phyloP scores from a whole-genome alignment of 805 yeast genomes.

The Kodamaea kakaduensis region DNA sequence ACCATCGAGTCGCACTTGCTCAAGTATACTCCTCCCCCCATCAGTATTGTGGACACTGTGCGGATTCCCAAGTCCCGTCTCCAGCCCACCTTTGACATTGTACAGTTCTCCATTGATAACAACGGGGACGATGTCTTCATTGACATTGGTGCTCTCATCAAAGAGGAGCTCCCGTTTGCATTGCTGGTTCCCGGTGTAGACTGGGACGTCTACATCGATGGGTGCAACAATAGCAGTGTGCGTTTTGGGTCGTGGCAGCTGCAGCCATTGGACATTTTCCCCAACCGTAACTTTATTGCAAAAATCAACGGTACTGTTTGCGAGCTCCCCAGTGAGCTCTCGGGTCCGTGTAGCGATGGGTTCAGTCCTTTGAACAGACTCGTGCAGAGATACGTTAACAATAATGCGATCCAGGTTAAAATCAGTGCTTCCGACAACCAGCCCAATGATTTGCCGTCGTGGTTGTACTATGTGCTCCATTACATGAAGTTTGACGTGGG shows the following conservation, averaged over 20 bases:
- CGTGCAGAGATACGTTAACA: slow-evolving; percentile 17
- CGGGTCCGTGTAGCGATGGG: slow-evolving; percentile 19
- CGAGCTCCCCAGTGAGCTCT: slow-evolving; percentile 17
- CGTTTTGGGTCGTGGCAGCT: slow-evolving; percentile 23
- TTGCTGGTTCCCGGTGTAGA: slow-evolving; percentile 18
- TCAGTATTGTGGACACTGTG: slow-evolving; percentile 14
- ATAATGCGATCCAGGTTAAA: slow-evolving; percentile 15
- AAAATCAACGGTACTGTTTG: slow-evolving; percentile 19
- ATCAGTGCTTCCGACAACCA: slow-evolving; percentile 17
- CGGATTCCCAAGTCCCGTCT: slow-evolving; percentile 10
- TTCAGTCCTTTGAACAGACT: slow-evolving; percentile 20
- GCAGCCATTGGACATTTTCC: slow-evolving; percentile 8
- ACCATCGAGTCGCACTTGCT: slow-evolving; percentile 17
- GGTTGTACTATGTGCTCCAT: slow-evolving; percentile 22
- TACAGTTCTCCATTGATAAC: slow-evolving; percentile 11
- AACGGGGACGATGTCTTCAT: slow-evolving; percentile 9
- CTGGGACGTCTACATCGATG: slow-evolving; percentile 27
- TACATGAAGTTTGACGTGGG: slow-evolving; percentile 12
- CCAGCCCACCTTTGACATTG: slow-evolving; percentile 16
- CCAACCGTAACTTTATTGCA: slow-evolving; percentile 12
- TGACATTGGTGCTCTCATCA: slow-evolving; percentile 7
- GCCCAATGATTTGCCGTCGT: slow-evolving; percentile 18
- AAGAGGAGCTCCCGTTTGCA: slow-evolving; percentile 16
- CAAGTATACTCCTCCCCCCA: slow-evolving; percentile 13
- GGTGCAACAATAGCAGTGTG: slow-evolving; percentile 20